Conservation (phyloP, 2,329 filamentous ascomycete species). For the Nemania sp. region DNA sequence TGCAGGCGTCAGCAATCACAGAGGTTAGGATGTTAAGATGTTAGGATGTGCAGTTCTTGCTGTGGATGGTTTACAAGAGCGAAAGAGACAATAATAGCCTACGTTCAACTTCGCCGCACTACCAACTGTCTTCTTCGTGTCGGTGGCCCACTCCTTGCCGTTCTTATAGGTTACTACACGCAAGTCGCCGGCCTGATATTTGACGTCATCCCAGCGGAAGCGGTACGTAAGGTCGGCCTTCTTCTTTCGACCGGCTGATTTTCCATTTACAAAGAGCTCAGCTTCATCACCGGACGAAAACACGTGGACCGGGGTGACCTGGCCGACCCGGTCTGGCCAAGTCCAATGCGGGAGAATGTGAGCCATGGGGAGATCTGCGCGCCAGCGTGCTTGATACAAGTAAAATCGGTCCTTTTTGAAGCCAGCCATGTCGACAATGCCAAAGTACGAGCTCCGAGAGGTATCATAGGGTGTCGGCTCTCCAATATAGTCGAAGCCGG, state of each 20-base stretch:
- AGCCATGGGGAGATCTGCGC: conserved; percentile 51
- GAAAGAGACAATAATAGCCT: not conserved
- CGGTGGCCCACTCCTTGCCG: conserved; percentile 52
- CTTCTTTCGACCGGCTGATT: conserved; percentile 48
- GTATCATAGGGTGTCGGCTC: conserved; percentile 55
- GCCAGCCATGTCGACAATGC: conserved; percentile 61
- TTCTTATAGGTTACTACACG: conserved; percentile 53
- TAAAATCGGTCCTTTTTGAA: conserved; percentile 62
- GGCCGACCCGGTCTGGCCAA: conserved; percentile 53
- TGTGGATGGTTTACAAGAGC: not conserved
- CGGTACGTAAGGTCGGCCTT: conserved; percentile 48
- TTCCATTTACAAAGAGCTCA: conserved; percentile 58
- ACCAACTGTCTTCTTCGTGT: conserved; percentile 48
- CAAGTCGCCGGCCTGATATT: conserved; percentile 53
- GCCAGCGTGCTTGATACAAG: conserved; percentile 60
- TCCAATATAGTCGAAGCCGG: conserved; percentile 55
- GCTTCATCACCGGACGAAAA: conserved; percentile 57
- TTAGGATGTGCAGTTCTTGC: not conserved
- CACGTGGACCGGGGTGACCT: conserved; percentile 58
- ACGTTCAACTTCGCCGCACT: conserved; percentile 45
- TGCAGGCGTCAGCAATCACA: not conserved
- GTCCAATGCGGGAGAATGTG: conserved; percentile 63
- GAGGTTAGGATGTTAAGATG: not conserved
- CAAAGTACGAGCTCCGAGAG: conserved; percentile 58
- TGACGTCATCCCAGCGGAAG: conserved; percentile 57